Percentiles rank a stretch among this genome's conserved stretches.
phyloP scores from a whole-genome alignment of 1,139 yeast species.

The Geotrichum armillariae region DNA sequence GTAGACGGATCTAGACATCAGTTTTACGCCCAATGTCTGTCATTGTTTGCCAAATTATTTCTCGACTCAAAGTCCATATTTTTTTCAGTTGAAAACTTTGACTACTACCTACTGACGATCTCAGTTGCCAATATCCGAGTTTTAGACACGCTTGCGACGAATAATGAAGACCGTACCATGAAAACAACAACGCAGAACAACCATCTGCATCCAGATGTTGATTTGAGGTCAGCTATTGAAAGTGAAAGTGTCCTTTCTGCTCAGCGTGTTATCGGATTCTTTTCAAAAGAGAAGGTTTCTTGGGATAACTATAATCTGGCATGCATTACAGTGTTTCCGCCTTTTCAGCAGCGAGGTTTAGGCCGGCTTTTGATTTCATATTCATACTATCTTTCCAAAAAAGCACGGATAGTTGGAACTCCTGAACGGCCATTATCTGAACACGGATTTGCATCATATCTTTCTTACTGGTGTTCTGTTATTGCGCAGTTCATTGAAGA shows the following conservation, averaged over 20 bases:
- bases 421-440: constrained; percentile 91
- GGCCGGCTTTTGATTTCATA: constrained; percentile 83
- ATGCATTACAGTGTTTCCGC: constrained; percentile 89
- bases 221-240: constrained; percentile 11
- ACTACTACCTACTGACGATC: constrained; percentile 60
- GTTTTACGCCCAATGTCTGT: constrained; percentile 76
- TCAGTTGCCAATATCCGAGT: constrained; percentile 22
- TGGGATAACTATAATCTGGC: constrained; percentile 88
- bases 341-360: constrained; percentile 74
- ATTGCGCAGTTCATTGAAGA: constrained; percentile 46
- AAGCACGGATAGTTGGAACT: constrained; percentile 64
- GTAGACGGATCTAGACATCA: constrained; percentile 60
- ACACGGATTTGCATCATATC: constrained; percentile 71
- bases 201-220: not conserved
- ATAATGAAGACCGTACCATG: constrained; percentile 41
- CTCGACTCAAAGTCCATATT: constrained; percentile 90
- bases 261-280: constrained; percentile 68
- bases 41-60: constrained; percentile 82
- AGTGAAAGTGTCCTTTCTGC: constrained; percentile 41
- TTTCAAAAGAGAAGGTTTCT: constrained; percentile 81
- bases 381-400: constrained; percentile 69
- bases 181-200: constrained; percentile 28
- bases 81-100: constrained; percentile 75
- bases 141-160: constrained; percentile 18
- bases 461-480: constrained; percentile 71